Evolutionary conservation across 2,329 filamentous ascomycete species (phyloP).

Genomic region (Colletotrichum caudatum): DNA sequence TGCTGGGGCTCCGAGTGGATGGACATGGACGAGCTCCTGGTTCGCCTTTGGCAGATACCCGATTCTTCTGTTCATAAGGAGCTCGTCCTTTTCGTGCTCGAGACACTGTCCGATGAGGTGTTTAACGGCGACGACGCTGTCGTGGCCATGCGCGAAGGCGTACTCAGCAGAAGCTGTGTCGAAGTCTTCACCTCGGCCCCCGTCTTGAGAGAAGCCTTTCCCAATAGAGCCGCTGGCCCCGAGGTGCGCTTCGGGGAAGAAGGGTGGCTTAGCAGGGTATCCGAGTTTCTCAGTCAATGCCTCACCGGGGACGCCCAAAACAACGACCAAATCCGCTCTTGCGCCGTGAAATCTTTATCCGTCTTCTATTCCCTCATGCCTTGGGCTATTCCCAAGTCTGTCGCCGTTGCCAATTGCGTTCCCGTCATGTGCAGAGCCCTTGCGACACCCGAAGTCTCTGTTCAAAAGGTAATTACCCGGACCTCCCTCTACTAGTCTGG

Average conservation of each 20-base stretch:
- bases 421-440: constrained; percentile 78
- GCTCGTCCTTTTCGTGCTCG: constrained; percentile 87
- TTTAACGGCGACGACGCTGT: constrained; percentile 92
- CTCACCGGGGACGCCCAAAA: constrained; percentile 73
- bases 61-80: constrained; percentile 78
- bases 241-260: constrained; percentile 82
- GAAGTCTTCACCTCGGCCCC: constrained; percentile 89
- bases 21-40: constrained; percentile 89
- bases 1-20: constrained; percentile 94
- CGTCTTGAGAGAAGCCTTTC: constrained; percentile 81
- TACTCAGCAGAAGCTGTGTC: constrained; percentile 89
- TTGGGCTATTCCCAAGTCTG: constrained; percentile 89
- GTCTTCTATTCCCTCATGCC: constrained; percentile 83
- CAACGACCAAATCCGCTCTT: constrained; percentile 75
- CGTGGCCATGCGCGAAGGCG: constrained; percentile 83
- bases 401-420: constrained; percentile 78
- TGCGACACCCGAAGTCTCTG: constrained; percentile 74
- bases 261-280: constrained; percentile 87
- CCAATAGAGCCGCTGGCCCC: constrained; percentile 75
- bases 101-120: constrained; percentile 93
- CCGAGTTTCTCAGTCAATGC: constrained; percentile 79
- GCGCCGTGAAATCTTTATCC: constrained; percentile 81
- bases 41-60: constrained; percentile 82
- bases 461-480: constrained; percentile 72
- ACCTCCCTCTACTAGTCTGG: background rate